phyloP scores from a whole-genome alignment of 176 grass and related monocot genomes.

The Aegilops bicornis region DNA sequence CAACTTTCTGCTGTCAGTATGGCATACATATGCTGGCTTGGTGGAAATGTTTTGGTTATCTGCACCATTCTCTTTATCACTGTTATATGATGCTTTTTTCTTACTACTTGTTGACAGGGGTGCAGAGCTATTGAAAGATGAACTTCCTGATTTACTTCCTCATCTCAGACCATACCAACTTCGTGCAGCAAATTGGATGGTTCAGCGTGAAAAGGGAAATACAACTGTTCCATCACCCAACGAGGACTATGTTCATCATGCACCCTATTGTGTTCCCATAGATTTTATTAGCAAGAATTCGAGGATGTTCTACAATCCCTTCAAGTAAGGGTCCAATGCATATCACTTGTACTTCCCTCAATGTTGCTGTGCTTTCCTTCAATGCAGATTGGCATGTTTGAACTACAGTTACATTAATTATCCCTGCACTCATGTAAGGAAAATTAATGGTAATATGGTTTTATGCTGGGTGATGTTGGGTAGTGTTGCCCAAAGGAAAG shows the following conservation, averaged over 20 bases:
- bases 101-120: constrained; percentile 30
- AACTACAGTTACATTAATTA: constrained; percentile 10
- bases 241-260: constrained; percentile 31
- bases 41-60: neutral
- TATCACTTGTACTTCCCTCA: neutral
- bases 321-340: constrained; percentile 64
- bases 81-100: constrained; percentile 29
- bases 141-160: constrained; percentile 77
- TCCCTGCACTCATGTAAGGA: neutral
- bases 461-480: neutral
- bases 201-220: constrained; percentile 68
- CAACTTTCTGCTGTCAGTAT: neutral
- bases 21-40: constrained; percentile 3
- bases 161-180: constrained; percentile 84
- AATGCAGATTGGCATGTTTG: constrained; percentile 21
- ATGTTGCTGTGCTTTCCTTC: neutral
- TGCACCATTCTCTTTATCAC: neutral
- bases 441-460: neutral
- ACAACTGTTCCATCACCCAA: constrained; percentile 10
- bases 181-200: constrained; percentile 96
- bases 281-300: constrained; percentile 64
- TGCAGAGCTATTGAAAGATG: constrained; percentile 54
- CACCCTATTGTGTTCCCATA: constrained; percentile 82
- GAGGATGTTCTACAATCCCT: constrained; percentile 97
- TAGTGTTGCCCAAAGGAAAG: neutral